phyloP scores from a whole-genome alignment of 176 grass and related monocot genomes.

The Zea luxurians region DNA sequence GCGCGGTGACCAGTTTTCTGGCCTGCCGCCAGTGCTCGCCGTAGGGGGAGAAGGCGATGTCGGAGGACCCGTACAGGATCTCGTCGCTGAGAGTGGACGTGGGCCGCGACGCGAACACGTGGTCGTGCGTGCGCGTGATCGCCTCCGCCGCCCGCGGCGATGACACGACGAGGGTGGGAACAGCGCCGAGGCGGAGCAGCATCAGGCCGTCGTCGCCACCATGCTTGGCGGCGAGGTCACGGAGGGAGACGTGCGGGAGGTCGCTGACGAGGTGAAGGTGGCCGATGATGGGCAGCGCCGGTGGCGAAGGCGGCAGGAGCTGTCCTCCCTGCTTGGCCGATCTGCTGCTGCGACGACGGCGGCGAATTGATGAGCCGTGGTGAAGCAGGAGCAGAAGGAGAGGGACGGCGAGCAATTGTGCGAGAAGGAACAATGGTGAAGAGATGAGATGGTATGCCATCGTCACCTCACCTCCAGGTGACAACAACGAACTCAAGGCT shows the following conservation, averaged over 20 bases:
- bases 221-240: constrained; percentile 23
- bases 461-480: too few species aligned
- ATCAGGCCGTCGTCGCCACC: constrained; percentile 14
- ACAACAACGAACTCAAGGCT: too few species aligned
- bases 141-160: constrained; percentile 43
- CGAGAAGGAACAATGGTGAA: too few species aligned
- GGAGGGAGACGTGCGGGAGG: constrained; percentile 42
- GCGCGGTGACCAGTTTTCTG: constrained; percentile 29
- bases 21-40: constrained; percentile 44
- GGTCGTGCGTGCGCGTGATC: constrained; percentile 52
- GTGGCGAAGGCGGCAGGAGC: constrained; percentile 32
- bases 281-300: constrained; percentile 43
- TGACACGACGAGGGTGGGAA: constrained; percentile 48
- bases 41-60: constrained; percentile 41
- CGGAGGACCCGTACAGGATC: constrained; percentile 27
- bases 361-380: too few species aligned
- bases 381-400: too few species aligned
- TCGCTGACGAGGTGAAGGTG: constrained; percentile 48
- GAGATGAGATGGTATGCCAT: too few species aligned
- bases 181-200: constrained; percentile 50
- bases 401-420: too few species aligned
- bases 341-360: too few species aligned
- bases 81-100: neutral
- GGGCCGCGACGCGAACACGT: constrained; percentile 54
- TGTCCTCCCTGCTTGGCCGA: too few species aligned